These are phyloP conservation scores for Mrakiaceae sp. DNA, from an alignment of 1,284 basidiomycete genomes.

Conservation along the genomic window DNA sequence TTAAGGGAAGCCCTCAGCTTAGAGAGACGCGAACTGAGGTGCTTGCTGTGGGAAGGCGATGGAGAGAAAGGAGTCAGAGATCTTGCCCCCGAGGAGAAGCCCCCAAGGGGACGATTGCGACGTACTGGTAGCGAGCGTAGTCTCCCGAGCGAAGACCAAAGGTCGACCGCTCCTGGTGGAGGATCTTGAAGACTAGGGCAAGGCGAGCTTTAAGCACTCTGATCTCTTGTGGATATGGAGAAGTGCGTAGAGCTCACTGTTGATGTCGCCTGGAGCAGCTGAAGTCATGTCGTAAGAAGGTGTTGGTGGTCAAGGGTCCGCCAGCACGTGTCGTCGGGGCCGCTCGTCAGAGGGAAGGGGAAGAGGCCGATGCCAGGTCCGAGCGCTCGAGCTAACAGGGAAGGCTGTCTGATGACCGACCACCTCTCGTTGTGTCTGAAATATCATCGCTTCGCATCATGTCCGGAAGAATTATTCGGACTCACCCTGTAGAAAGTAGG, in stretches of 20 bases:
- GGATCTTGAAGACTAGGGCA: constrained; percentile 57
- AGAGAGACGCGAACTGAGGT: constrained; percentile 11
- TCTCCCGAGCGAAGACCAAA: constrained; percentile 87
- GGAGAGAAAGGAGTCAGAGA: not conserved
- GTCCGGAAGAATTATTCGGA: no score
- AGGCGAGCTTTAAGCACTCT: not conserved
- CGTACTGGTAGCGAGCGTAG: constrained; percentile 66
- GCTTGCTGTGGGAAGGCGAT: constrained; percentile 3
- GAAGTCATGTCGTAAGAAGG: no score
- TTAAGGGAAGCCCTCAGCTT: constrained; percentile 4
- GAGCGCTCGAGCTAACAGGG: no score
- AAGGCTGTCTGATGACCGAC: no score
- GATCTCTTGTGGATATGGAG: not conserved
- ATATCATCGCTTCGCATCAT: no score
- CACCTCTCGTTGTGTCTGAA: no score
- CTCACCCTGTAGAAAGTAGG: no score
- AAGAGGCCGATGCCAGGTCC: no score
- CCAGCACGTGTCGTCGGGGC: no score
- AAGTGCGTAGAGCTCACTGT: not conserved
- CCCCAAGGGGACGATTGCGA: not conserved
- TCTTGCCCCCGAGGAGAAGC: no score
- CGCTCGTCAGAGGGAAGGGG: no score
- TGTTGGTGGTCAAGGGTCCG: no score
- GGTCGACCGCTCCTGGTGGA: constrained; percentile 78
- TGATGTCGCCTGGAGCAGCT: not conserved